Percentiles rank a stretch among this genome's conserved stretches.
These are phyloP conservation scores for Apiospora pterosperma DNA, from an alignment of 2,329 filamentous ascomycete genomes.

Conservation along the genomic window DNA sequence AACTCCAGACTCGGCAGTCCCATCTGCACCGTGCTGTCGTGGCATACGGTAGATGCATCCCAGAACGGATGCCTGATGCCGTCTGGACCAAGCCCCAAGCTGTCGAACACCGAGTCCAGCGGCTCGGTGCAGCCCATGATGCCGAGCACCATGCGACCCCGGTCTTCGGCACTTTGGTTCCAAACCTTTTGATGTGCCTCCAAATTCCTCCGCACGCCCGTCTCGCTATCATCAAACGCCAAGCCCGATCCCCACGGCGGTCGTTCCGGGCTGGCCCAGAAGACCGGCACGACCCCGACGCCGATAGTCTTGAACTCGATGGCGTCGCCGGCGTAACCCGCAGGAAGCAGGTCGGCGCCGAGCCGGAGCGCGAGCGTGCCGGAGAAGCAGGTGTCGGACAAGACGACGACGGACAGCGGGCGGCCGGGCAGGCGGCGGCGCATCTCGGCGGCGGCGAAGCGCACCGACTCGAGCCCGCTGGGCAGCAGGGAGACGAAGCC, in stretches of 20 bases:
- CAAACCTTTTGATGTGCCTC: not conserved
- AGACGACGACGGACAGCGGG: not conserved
- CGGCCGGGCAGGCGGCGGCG: not conserved
- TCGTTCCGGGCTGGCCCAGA: slow-evolving; percentile 5
- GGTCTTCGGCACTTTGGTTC: slow-evolving; percentile 5
- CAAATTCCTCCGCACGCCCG: not conserved
- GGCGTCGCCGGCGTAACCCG: not conserved
- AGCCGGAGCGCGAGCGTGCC: not conserved
- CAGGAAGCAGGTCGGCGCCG: not conserved
- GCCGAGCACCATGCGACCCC: slow-evolving; percentile 3
- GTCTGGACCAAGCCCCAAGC: no score
- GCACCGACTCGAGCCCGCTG: slow-evolving; percentile 7
- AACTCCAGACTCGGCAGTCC: slow-evolving; percentile 7
- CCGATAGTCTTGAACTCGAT: not conserved
- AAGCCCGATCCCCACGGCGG: slow-evolving; percentile 7
- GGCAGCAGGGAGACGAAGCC: slow-evolving; percentile 6
- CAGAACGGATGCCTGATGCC: not conserved
- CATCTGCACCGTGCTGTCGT: slow-evolving; percentile 10
- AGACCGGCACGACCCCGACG: not conserved
- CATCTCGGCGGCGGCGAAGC: not conserved
- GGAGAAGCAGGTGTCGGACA: not conserved
- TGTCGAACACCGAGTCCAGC: slow-evolving; percentile 1
- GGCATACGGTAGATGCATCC: slow-evolving; percentile 6
- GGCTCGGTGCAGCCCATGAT: slow-evolving; percentile 6
- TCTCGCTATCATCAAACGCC: slow-evolving; percentile 5